These are phyloP conservation scores for Ceratocystiopsis brevicomis DNA, from an alignment of 2,329 filamentous ascomycete genomes.

Conservation along the genomic window DNA sequence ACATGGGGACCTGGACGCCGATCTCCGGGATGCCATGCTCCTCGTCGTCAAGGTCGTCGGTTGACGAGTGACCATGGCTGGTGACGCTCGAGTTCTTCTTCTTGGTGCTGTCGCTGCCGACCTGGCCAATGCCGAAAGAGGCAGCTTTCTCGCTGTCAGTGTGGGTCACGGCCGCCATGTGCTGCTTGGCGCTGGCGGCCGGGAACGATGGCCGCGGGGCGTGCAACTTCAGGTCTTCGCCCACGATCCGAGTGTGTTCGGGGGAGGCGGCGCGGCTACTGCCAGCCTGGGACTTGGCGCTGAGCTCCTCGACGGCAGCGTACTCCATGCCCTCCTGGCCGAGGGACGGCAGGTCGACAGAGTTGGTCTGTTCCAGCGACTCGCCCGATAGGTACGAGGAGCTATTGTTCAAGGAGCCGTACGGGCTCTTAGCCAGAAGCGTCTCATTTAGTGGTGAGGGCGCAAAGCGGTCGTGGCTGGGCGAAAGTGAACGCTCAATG, in stretches of 20 bases:
- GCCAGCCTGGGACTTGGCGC: slow-evolving; percentile 19
- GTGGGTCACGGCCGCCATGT: slow-evolving; percentile 67
- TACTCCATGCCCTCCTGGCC: slow-evolving; percentile 88
- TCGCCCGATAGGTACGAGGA: slow-evolving; percentile 13
- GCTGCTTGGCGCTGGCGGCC: slow-evolving; percentile 60
- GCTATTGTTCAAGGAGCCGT: slow-evolving; percentile 16
- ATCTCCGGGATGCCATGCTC: slow-evolving; percentile 86
- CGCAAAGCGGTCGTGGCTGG: slow-evolving; percentile 59
- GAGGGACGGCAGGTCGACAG: slow-evolving; percentile 65
- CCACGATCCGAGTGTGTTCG: slow-evolving; percentile 60
- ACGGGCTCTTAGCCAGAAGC: slow-evolving; percentile 28
- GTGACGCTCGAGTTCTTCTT: slow-evolving; percentile 43
- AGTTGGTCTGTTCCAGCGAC: slow-evolving; percentile 43
- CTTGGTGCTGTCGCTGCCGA: slow-evolving; percentile 37
- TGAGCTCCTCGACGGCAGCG: slow-evolving; percentile 35
- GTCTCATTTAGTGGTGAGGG: slow-evolving; percentile 71
- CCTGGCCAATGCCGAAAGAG: slow-evolving; percentile 63
- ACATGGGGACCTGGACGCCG: slow-evolving; percentile 83
- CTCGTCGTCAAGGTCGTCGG: slow-evolving; percentile 44
- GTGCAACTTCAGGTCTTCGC: slow-evolving; percentile 66
- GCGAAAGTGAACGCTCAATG: slow-evolving; percentile 57
- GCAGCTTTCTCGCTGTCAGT: slow-evolving; percentile 81
- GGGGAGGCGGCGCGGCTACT: slow-evolving; percentile 27
- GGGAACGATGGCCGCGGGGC: slow-evolving; percentile 79
- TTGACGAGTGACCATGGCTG: slow-evolving; percentile 25